Conservation (phyloP, 306 rosid genomes). For the Lablab purpureus region DNA sequence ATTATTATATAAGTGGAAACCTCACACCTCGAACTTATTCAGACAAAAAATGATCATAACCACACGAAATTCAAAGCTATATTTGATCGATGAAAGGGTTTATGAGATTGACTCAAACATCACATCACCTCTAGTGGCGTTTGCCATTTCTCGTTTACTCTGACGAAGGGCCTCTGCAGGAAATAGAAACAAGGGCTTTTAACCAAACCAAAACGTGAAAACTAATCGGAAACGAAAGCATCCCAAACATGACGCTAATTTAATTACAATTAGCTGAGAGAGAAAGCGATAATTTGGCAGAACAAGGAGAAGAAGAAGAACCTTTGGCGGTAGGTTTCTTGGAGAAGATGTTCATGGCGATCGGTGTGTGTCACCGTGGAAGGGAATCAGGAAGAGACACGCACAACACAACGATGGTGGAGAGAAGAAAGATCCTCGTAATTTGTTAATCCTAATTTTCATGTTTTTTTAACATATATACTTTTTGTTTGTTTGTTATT, state of each 20-base stretch:
- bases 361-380: background rate
- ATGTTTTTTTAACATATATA: background rate
- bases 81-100: constrained; percentile 17
- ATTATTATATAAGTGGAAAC: background rate
- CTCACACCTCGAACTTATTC: background rate
- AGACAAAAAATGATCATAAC: background rate
- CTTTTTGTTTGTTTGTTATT: background rate
- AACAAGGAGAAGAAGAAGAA: constrained; percentile 43
- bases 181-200: constrained; percentile 30
- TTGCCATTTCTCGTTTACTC: constrained; percentile 91
- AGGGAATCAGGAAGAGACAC: background rate
- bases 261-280: background rate
- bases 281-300: constrained; percentile 1
- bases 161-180: constrained; percentile 92
- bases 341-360: constrained; percentile 81
- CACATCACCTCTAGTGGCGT: constrained; percentile 81
- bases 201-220: constrained; percentile 27
- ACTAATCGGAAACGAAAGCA: background rate
- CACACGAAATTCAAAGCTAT: constrained; percentile 20
- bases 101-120: background rate
- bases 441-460: constrained; percentile 13
- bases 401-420: background rate
- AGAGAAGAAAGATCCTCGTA: background rate
- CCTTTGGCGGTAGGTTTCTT: constrained; percentile 98
- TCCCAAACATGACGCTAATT: background rate